phyloP scores from a whole-genome alignment of 2,329 filamentous ascomycete species.

The Amylocarpus encephaloides region DNA sequence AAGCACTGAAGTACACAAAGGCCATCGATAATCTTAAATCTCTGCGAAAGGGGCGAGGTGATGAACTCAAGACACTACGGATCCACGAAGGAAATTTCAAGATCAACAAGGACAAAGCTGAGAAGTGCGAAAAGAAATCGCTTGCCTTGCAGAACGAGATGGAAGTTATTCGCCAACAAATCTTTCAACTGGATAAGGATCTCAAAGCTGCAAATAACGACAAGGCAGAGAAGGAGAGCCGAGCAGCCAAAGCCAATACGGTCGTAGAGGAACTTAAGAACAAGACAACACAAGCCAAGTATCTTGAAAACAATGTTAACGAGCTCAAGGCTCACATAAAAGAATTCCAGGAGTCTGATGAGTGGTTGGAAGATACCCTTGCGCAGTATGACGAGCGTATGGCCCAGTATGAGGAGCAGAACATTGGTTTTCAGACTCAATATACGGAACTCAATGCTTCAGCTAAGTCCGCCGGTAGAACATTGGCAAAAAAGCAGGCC shows the following conservation, averaged over 20 bases:
- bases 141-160: slow-evolving; percentile 61
- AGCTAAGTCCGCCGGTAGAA: slow-evolving; percentile 39
- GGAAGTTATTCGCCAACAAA: slow-evolving; percentile 52
- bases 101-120: slow-evolving; percentile 76
- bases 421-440: slow-evolving; percentile 53
- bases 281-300: slow-evolving; percentile 68
- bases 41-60: slow-evolving; percentile 74
- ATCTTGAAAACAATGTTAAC: slow-evolving; percentile 62
- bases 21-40: slow-evolving; percentile 92
- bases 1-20: slow-evolving; percentile 93
- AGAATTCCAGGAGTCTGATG: slow-evolving; percentile 72
- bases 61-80: slow-evolving; percentile 66
- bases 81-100: slow-evolving; percentile 73
- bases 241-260: slow-evolving; percentile 66
- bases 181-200: slow-evolving; percentile 50
- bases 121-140: slow-evolving; percentile 61
- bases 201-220: slow-evolving; percentile 50
- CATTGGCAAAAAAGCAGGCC: slow-evolving; percentile 47
- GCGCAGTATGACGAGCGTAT: slow-evolving; percentile 74
- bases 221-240: slow-evolving; percentile 61
- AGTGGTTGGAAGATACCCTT: slow-evolving; percentile 64
- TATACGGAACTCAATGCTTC: slow-evolving; percentile 59
- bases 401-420: slow-evolving; percentile 55
- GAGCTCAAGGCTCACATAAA: slow-evolving; percentile 67
- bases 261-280: slow-evolving; percentile 70